Percentiles rank a stretch among this genome's conserved stretches.
phyloP scores from a whole-genome alignment of 352 stramenopile species.

The Blastocystis sp. region DNA sequence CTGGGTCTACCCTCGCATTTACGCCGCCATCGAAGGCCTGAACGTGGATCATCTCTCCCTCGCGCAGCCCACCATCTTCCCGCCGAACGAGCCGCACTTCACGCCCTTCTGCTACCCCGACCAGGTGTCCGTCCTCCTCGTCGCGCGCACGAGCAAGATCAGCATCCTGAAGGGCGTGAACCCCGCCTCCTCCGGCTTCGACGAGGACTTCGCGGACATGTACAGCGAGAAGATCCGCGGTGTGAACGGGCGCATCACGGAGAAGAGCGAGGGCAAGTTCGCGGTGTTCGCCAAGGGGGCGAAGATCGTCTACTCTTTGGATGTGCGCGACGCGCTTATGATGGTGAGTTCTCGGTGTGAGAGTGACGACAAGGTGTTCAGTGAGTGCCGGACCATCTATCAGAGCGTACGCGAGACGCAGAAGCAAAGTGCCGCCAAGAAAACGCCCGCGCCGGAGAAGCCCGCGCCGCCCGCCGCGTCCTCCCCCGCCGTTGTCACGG shows the following conservation, averaged over 20 bases:
- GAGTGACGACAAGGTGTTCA: neutral
- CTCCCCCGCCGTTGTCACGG: neutral
- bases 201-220: constrained; percentile 64
- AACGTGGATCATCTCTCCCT: constrained; percentile 20
- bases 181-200: constrained; percentile 40
- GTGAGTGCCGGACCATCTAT: constrained; percentile 12
- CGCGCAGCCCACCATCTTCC: constrained; percentile 1
- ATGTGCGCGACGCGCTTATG: constrained; percentile 33
- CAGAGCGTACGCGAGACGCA: neutral
- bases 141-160: constrained; percentile 32
- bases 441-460: constrained; percentile 10
- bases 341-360: constrained; percentile 5
- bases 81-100: neutral
- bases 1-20: constrained; percentile 51
- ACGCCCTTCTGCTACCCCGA: constrained; percentile 8
- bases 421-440: neutral
- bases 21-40: constrained; percentile 19
- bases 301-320: constrained; percentile 61
- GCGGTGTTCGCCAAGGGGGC: constrained; percentile 53
- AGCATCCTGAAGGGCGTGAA: constrained; percentile 52
- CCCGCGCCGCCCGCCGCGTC: constrained; percentile 1
- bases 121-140: neutral
- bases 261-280: constrained; percentile 57
- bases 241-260: constrained; percentile 31
- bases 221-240: constrained; percentile 52